A percentile compares a stretch with the other conserved stretches of the same genome.
Conservation (phyloP, 192 early-diverging fungal genomes). For the Gamsiella multidivaricata region DNA sequence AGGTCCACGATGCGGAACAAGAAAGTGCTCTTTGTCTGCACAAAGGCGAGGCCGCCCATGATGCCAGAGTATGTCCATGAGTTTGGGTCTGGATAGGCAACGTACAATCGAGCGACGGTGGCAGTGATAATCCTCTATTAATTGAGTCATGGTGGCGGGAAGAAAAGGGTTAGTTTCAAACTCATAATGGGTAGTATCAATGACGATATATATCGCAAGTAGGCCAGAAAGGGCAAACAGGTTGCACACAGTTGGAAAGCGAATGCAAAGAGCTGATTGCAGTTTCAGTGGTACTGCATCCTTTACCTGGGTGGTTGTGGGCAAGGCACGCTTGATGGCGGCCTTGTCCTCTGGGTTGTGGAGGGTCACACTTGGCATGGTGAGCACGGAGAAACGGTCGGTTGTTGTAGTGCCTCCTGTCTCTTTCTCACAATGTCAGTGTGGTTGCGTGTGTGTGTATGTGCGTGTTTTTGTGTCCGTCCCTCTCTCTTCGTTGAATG, state of each 20-base stretch:
- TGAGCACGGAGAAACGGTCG: background rate
- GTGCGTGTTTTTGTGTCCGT: too few species aligned
- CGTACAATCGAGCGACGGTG: constrained; percentile 79
- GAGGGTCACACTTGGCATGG: constrained; percentile 71
- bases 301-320: constrained; percentile 65
- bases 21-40: constrained; percentile 72
- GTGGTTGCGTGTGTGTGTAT: too few species aligned
- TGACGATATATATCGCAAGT: too few species aligned
- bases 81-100: constrained; percentile 72
- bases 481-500: too few species aligned
- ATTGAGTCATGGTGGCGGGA: background rate
- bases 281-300: background rate
- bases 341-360: constrained; percentile 73
- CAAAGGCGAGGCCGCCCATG: constrained; percentile 76
- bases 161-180: background rate
- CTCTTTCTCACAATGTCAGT: too few species aligned
- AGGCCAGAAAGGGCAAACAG: too few species aligned
- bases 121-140: constrained; percentile 82
- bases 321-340: constrained; percentile 70
- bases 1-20: constrained; percentile 79
- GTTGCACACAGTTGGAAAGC: too few species aligned
- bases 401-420: background rate
- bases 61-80: constrained; percentile 77
- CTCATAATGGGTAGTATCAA: too few species aligned
- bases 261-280: too few species aligned